Conservation (phyloP, 345 rosid species). For the Murraya koenigii region DNA sequence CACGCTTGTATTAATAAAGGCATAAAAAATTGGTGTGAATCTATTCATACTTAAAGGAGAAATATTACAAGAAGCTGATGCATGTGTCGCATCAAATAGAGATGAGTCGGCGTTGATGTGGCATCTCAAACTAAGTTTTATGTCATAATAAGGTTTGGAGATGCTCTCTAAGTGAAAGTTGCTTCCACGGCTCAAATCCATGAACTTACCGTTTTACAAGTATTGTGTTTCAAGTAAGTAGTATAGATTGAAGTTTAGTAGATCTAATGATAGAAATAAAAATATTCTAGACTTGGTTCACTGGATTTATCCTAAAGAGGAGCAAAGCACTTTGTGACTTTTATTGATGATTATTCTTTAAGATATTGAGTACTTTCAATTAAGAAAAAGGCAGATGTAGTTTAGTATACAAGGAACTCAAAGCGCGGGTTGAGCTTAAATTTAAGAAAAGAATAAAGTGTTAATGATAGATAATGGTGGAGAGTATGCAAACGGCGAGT, state of each 20-base stretch:
- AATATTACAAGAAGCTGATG: not conserved
- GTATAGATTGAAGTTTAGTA: too few relatives aligned
- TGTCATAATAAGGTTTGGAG: not conserved
- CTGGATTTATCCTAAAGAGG: not conserved
- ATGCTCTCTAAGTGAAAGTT: not conserved
- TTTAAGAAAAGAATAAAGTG: too few relatives aligned
- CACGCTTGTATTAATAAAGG: not conserved
- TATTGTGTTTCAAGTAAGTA: too few relatives aligned
- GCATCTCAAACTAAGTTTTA: not conserved
- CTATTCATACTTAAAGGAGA: not conserved
- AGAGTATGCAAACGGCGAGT: too few relatives aligned
- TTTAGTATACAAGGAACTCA: too few relatives aligned
- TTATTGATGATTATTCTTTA: not conserved
- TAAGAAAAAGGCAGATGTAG: not conserved
- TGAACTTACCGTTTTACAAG: not conserved
- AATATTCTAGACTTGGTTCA: not conserved
- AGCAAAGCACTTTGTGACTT: not conserved
- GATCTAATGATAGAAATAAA: too few relatives aligned
- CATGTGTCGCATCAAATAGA: not conserved
- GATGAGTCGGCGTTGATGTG: not conserved
- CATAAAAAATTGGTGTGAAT: not conserved
- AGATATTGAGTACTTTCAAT: not conserved
- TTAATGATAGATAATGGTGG: too few relatives aligned
- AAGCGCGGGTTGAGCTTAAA: too few relatives aligned
- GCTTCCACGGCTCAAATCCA: not conserved